Conservation (phyloP, 345 rosid species). For the Gynandropsis gynandra region DNA sequence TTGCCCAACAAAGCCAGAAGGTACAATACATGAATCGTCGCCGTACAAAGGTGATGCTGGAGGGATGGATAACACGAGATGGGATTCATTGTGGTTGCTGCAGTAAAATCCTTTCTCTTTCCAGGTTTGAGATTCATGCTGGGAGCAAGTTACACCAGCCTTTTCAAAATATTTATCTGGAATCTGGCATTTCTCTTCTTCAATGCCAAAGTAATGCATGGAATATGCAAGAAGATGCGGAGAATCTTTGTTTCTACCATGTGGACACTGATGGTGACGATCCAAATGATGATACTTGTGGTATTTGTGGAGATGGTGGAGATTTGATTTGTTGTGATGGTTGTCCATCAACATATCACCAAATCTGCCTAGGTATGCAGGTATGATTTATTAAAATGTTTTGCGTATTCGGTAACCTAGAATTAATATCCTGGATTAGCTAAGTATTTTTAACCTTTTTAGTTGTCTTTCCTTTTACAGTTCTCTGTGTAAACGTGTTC, state of each 20-base stretch:
- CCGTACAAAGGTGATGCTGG: constrained; percentile 45
- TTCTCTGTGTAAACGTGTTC: not conserved
- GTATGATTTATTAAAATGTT: constrained; percentile 30
- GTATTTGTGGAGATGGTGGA: constrained; percentile 98
- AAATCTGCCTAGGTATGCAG: constrained; percentile 67
- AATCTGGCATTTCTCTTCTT: constrained; percentile 72
- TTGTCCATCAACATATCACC: constrained; percentile 96
- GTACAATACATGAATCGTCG: constrained; percentile 65
- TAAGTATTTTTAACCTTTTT: not conserved
- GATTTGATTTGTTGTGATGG: constrained; percentile 92
- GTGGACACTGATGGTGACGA: constrained; percentile 70
- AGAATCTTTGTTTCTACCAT: constrained; percentile 41
- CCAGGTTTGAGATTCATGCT: constrained; percentile 85
- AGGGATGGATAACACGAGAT: constrained; percentile 73
- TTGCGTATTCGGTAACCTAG: not conserved
- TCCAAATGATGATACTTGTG: constrained; percentile 97
- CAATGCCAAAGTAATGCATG: constrained; percentile 88
- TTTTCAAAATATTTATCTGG: constrained; percentile 70
- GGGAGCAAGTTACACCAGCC: constrained; percentile 81
- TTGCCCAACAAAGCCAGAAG: constrained; percentile 52
- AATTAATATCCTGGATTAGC: no score
- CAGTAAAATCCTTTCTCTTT: constrained; percentile 55
- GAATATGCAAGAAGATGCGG: constrained; percentile 58
- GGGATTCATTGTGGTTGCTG: constrained; percentile 97
- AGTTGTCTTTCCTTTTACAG: constrained; percentile 8